phyloP scores from a whole-genome alignment of 371 early-diverging fungal genomes.

The Nosema granulosis region DNA sequence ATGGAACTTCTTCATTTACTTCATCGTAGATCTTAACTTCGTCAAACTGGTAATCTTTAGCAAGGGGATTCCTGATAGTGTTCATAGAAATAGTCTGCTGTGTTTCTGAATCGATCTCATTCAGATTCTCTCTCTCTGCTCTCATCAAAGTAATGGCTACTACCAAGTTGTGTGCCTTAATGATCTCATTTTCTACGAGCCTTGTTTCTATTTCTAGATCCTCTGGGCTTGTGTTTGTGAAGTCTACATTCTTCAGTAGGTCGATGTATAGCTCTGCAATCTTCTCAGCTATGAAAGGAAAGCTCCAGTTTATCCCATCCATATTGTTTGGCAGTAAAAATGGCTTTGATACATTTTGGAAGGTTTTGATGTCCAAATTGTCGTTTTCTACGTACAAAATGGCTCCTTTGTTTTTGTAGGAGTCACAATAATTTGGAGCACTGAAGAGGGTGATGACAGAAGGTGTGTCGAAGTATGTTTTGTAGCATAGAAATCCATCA shows the following conservation, averaged over 20 bases:
- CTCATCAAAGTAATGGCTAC: conserved; percentile 8
- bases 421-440: conserved; percentile 98
- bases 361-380: not conserved
- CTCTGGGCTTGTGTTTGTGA: not conserved
- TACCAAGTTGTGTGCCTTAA: not conserved
- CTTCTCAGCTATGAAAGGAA: conserved; percentile 94
- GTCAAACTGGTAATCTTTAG: not conserved
- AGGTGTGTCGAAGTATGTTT: conserved; percentile 90
- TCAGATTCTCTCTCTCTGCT: conserved; percentile 13
- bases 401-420: conserved; percentile 82
- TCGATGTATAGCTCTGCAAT: conserved; percentile 28
- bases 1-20: not conserved
- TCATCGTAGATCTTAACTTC: conserved; percentile 13
- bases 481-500: conserved; percentile 79
- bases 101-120: not conserved
- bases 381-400: conserved; percentile 93
- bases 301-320: conserved; percentile 91
- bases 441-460: conserved; percentile 92
- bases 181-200: not conserved
- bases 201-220: not conserved
- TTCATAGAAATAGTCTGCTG: not conserved
- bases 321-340: conserved; percentile 89
- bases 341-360: conserved; percentile 66
- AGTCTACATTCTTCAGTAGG: not conserved
- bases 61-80: not conserved